A percentile compares a stretch with the other conserved stretches of the same genome.
Evolutionary conservation across 768 basidiomycete species (phyloP).

Genomic region (Chalciporus sphaerocephalus): DNA sequence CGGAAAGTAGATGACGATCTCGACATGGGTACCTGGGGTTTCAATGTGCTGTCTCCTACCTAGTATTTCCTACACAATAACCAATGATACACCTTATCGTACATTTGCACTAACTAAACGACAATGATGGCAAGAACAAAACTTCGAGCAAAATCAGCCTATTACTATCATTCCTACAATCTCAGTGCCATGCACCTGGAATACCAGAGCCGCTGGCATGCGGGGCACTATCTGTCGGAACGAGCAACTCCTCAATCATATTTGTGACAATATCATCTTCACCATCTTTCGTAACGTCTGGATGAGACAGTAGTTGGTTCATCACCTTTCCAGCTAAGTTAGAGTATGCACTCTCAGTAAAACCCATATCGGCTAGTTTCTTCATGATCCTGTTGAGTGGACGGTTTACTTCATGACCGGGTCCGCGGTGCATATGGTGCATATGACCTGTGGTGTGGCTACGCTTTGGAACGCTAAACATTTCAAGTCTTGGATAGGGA

Average conservation of each 20-base stretch:
- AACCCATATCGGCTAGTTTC: constrained; percentile 74
- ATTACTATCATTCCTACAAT: too few relatives aligned
- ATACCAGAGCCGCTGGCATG: constrained; percentile 35
- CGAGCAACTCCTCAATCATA: constrained; percentile 54
- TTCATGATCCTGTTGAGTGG: constrained; percentile 48
- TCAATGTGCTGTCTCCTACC: too few relatives aligned
- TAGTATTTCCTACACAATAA: too few relatives aligned
- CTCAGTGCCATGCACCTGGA: constrained; percentile 47
- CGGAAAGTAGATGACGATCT: too few relatives aligned
- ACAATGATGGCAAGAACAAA: too few relatives aligned
- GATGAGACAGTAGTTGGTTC: constrained; percentile 42
- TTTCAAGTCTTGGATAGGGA: constrained; percentile 58
- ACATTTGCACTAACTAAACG: too few relatives aligned
- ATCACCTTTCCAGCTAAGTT: constrained; percentile 47
- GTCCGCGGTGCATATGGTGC: constrained; percentile 20
- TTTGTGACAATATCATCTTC: constrained; percentile 67
- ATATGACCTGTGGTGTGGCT: constrained; percentile 32
- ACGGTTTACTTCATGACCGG: constrained; percentile 32
- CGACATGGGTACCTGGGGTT: too few relatives aligned
- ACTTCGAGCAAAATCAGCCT: too few relatives aligned
- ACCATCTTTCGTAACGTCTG: constrained; percentile 44
- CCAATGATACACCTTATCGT: too few relatives aligned
- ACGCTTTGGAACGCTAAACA: constrained; percentile 51
- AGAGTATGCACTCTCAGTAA: constrained; percentile 55
- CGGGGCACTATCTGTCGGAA: constrained; percentile 40